Base-by-base conservation (phyloP, 176 grass and related monocot genomes). In the Aegilops longissima region DNA sequence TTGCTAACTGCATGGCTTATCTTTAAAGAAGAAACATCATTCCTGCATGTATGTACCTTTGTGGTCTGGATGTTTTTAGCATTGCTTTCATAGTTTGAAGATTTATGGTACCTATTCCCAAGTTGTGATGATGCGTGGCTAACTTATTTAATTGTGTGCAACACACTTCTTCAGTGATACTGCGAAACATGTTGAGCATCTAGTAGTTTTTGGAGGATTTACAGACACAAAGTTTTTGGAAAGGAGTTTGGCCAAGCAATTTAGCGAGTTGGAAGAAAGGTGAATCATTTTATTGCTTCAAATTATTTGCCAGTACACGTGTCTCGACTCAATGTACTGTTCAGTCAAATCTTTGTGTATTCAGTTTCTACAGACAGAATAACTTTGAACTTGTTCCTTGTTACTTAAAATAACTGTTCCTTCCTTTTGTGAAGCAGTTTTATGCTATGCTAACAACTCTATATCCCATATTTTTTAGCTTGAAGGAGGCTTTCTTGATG, bases 151-250 rank as follows among this genome's bases (percentile, higher is more conserved):
- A 77, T 85, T 70, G 13, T 59, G 23, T 44, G 38, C 10, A 80
- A 66, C 79, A 85, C 84, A 36, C 20, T 30, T 81, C 84, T 88
- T 75, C 93, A 98, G 96, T 39, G 90, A 92, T 36, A 91, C 86
- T 82, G 45, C 86, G 84, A 88, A 87, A 86, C 88, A 80, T 87
- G 38, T 92, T 84, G 96, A 95, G 54, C 84, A 95, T 40, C 90
- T 95, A 61, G 84, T 94, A 79, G 86, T 79, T 67, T 98, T 98
- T 39, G 96, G 96, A 88, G 96, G 96, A 85, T 98, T 94, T 93
- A 86, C 59, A 4, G 90, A 98, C 78, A 84, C 82, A 14, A 87
- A 83, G 12, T 96, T 94, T 86, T 88, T 98, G 86, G 90, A 94
- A 78, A 94, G 76, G 87, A 96, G 78, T 86, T 91, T 98, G 77